Base-by-base conservation (phyloP, 768 basidiomycete species). In the Clitopilus passeckerianus region DNA sequence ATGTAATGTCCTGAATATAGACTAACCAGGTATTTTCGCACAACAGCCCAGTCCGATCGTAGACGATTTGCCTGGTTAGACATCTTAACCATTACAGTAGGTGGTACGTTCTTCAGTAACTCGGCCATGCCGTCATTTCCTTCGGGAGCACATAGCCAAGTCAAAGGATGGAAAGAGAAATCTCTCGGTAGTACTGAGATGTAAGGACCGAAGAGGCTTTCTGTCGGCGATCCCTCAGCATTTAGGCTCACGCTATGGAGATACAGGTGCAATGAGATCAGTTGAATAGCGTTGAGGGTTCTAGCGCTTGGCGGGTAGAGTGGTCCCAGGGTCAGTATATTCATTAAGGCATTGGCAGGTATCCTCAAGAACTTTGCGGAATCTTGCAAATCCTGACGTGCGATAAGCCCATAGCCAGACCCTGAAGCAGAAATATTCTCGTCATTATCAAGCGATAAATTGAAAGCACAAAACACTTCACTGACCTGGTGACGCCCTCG, bases 101-200 rank as follows among this genome's bases (percentile, higher is more conserved):
- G 76, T 14, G 91, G 86, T 18, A 91, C 67, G 33, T 60, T 59
- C 9, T 71, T 63, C 6, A 87, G 66, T 18, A 87, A 63, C 7
- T 65, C 60, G 20, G 24, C 59, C 5, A 70, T 71, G 5, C 59
- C 16, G n/a, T 57, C 57, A 54, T 53, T 57, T 56, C 27, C 46
- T 60, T 58, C 60, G 66, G 66, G 57, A 57, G 70, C 70, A 53
- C 82, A 76, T 5, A 81, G 59, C 92, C 91, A 94, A 18, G 86
- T 82, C n/a, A 97, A 75, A 5, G 95, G 96, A 73, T 97, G 94
- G 23, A 76, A 76, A 43, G 78, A 78, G 70, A 98, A 95, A 27
- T 85, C 72, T 57, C 69, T 69, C 1, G 96, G 96, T 24, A 98
- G 74, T 1, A 86, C 79, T 0, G 87, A 86, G 52, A 97, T 86